Evolutionary conservation across 495 filamentous ascomycete genomes (phyloP).

Genomic region (Pyronema omphalodes): DNA sequence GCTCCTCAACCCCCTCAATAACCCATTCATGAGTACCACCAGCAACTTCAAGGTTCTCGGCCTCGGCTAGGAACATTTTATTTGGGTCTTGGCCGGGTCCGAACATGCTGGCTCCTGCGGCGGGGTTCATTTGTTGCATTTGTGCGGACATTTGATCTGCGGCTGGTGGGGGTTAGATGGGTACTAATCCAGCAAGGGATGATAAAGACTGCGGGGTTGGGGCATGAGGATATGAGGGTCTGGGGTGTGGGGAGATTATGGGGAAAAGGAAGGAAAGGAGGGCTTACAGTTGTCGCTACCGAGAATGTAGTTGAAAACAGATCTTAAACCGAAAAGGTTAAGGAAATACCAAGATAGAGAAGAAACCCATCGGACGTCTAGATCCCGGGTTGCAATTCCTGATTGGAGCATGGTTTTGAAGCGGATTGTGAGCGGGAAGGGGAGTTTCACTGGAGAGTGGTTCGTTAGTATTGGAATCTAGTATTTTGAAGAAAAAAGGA

Average conservation of each 20-base stretch:
- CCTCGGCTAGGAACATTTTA: conserved; percentile 78
- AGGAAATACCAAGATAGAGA: conserved; percentile 97
- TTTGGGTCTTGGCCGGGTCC: conserved; percentile 88
- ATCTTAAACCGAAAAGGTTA: conserved; percentile 86
- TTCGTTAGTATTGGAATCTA: neutral
- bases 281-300: conserved; percentile 81
- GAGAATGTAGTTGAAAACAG: conserved; percentile 93
- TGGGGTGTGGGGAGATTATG: no score
- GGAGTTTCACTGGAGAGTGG: conserved; percentile 62
- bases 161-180: conserved; percentile 33
- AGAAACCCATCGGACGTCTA: conserved; percentile 96
- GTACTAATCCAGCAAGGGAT: neutral
- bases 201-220: neutral
- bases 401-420: conserved; percentile 99
- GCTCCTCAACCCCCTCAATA: conserved; percentile 66
- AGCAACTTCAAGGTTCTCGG: conserved; percentile 85
- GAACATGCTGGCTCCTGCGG: conserved; percentile 51
- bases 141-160: conserved; percentile 90
- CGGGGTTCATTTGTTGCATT: conserved; percentile 67
- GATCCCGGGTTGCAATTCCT: conserved; percentile 81
- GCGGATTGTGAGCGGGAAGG: conserved; percentile 90
- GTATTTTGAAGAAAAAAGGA: neutral
- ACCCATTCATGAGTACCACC: conserved; percentile 65
- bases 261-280: neutral
- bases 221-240: neutral